Conservation (phyloP, 2,329 filamentous ascomycete genomes). For the Neopestalotiopsis sp. region DNA sequence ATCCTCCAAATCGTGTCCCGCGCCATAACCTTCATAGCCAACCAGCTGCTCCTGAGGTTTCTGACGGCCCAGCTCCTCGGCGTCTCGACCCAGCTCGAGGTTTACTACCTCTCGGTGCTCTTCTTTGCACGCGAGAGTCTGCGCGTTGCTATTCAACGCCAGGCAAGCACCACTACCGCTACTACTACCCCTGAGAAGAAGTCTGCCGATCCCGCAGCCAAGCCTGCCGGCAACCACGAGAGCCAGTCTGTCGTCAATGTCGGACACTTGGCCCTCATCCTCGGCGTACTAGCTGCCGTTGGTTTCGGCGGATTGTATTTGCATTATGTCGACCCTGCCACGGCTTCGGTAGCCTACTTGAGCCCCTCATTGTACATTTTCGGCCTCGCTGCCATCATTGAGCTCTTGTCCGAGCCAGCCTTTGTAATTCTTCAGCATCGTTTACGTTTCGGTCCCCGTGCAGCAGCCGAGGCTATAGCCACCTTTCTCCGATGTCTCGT, state of each 20-base stretch:
- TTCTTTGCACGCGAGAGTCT: constrained; percentile 94
- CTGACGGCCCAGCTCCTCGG: constrained; percentile 86
- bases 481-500: constrained; percentile 78
- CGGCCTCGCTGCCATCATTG: constrained; percentile 65
- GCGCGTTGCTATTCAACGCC: constrained; percentile 88
- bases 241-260: constrained; percentile 86
- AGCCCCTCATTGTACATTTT: constrained; percentile 58
- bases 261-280: constrained; percentile 76
- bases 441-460: constrained; percentile 80
- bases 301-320: constrained; percentile 73
- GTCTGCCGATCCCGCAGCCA: constrained; percentile 25
- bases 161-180: constrained; percentile 45
- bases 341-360: constrained; percentile 69
- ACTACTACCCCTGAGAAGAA: constrained; percentile 31
- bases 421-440: constrained; percentile 88
- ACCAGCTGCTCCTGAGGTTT: constrained; percentile 88
- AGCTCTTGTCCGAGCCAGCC: constrained; percentile 84
- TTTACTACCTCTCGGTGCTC: constrained; percentile 90
- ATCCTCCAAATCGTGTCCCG: constrained; percentile 87
- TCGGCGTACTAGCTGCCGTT: constrained; percentile 70
- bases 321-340: constrained; percentile 50
- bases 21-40: constrained; percentile 86
- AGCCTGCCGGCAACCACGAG: constrained; percentile 36
- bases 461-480: constrained; percentile 81
- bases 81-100: constrained; percentile 86